Evolutionary conservation across 1,284 basidiomycete species (phyloP), one percentile per base, ranked within the genome.

Genomic region (Tremellales sp.): DNA sequence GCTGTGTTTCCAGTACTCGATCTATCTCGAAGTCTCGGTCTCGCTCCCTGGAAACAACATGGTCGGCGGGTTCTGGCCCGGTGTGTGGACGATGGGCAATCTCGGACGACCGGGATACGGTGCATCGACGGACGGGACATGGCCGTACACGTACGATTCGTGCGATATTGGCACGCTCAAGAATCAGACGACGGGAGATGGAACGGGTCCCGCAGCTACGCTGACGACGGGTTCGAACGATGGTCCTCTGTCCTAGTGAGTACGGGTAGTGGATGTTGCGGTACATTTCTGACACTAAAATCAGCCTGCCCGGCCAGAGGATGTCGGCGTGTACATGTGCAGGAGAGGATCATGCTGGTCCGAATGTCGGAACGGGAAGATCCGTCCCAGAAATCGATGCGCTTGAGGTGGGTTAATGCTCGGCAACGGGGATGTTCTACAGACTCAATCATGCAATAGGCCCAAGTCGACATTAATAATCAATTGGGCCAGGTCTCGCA

Each of bases 51-150:
- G 93, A 16, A 56, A 45, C 21, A 55, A 53, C 26, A 33, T 36
- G 7, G 44, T 65, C 19, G 53, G 59, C 29, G 82, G 82, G 33
- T 75, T 87, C 26, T 89, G 86, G 86, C 85, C 86, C 18, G 84
- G 82, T 35, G 69, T 86, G 50, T 93, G 90, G 90, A 87, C 85
- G 5, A 87, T 95, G 86, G 90, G 90, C 3, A 94, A 94, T 62
- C 78, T 95, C 3, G 90, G 84, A 1, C 75, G 90, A 43, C 82
- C 89, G 0, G 90, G 89, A 3, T 85, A 88, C 66, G 78, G 83
- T 18, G 87, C 85, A 0, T 84, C 86, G 0, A 84, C 85, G 2
- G 86, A 92, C 46, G 68, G 68, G 5, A 60, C 60, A 19, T 71
- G 69, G 70, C 69, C 71, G 6, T 72, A 71, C 51, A 81, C 80